Base-by-base conservation (phyloP, 1,139 yeast genomes). In the Geotrichum armillariae region DNA sequence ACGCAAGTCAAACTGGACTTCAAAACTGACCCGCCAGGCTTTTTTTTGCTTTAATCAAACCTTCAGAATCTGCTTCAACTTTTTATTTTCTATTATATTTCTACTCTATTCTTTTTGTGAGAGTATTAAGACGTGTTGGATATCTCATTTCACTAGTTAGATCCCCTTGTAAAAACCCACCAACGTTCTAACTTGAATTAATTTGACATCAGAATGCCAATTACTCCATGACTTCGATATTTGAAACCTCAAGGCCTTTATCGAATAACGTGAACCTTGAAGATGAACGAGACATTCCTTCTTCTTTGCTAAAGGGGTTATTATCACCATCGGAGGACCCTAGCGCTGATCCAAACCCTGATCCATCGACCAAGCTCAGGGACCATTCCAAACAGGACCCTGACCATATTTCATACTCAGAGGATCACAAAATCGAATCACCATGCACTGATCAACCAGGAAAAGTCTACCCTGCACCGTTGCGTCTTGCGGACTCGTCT, bases 401-500 rank as follows among this genome's bases (percentile, higher is more conserved):
- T 5, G 17, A 20, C 12, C 16, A 5, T 7, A 5, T 7, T 21
- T 29, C 44, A 22, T 17, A 3, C 22, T 17, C 37, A 14, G 39
- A 42, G 31, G n/a, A n/a, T n/a, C n/a, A n/a, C n/a, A n/a, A n/a
- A n/a, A n/a, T n/a, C n/a, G 34, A 23, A 27, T 11, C 35, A 11
- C 22, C 17, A 18, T n/a, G n/a, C n/a, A n/a, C n/a, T n/a, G n/a
- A n/a, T n/a, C n/a, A n/a, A n/a, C n/a, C n/a, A n/a, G n/a, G n/a
- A n/a, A 44, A 44, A 31, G 12, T 25, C 8, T 29, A 20, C 7
- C 35, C 47, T 9, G 31, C 25, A 11, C 47, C 47, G 17, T 31
- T 44, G 22, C 36, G 31, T n/a, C 18, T 44, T 14, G 12, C 27
- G 6, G 20, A 31, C 31, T 29, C 32, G 6, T 17, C 31, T 35